Conservation (phyloP, 1,139 yeast genomes). For the Geotrichum klebahnii region DNA sequence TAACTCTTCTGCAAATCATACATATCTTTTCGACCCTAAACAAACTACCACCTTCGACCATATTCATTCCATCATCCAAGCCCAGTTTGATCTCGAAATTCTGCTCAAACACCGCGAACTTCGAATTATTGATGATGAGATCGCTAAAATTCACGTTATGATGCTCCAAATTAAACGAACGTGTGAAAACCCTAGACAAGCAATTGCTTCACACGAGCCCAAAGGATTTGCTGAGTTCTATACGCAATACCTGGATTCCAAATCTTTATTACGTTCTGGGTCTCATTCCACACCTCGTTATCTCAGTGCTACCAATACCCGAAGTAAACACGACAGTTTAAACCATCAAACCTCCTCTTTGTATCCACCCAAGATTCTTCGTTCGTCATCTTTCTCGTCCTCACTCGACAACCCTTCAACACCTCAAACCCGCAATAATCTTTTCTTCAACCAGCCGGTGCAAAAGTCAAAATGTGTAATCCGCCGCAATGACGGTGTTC, state of each 20-base stretch:
- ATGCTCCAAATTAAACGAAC: slow-evolving; percentile 40
- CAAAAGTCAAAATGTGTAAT: slow-evolving; percentile 50
- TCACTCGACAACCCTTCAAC: not conserved
- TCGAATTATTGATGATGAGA: slow-evolving; percentile 55
- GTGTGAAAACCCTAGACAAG: slow-evolving; percentile 24
- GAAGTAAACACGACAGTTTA: slow-evolving; percentile 9
- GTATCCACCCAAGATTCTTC: slow-evolving; percentile 9
- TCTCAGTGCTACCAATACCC: not conserved
- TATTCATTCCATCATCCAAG: slow-evolving; percentile 32
- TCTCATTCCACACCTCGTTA: slow-evolving; percentile 1
- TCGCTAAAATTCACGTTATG: slow-evolving; percentile 60
- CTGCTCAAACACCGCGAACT: slow-evolving; percentile 66
- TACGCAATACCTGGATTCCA: slow-evolving; percentile 33
- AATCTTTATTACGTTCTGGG: not conserved
- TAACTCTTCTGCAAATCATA: not conserved
- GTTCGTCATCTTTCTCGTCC: slow-evolving; percentile 5
- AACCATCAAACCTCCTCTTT: not conserved
- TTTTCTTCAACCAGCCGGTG: not conserved
- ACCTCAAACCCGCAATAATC: slow-evolving; percentile 5
- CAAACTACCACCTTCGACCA: not conserved
- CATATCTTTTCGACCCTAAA: not conserved
- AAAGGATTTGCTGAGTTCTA: slow-evolving; percentile 50
- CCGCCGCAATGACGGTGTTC: slow-evolving; percentile 66
- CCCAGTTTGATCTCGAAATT: slow-evolving; percentile 65
- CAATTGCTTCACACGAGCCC: slow-evolving; percentile 42